A percentile compares a stretch with the other conserved stretches of the same genome.
Conservation (phyloP, 768 basidiomycete genomes). For the Lactarius hatsudake region DNA sequence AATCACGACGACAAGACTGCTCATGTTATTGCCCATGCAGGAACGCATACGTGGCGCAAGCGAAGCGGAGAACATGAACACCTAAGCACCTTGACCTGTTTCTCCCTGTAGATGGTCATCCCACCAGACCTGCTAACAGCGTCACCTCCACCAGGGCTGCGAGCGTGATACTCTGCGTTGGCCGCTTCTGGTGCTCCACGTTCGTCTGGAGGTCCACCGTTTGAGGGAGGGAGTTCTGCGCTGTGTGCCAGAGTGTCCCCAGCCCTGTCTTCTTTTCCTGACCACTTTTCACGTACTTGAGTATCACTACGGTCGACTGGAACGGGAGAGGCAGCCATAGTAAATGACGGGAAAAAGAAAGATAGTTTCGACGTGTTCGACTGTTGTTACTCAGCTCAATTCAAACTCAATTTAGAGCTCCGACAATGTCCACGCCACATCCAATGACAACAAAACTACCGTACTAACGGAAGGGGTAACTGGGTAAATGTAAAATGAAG, state of each 20-base stretch:
- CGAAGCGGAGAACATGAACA: conserved; percentile 42
- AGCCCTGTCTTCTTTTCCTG: conserved; percentile 25
- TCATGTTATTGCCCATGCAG: conserved; percentile 26
- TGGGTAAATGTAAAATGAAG: neutral
- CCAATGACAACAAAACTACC: conserved; percentile 1
- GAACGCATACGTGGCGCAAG: conserved; percentile 31
- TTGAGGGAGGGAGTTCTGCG: conserved; percentile 26
- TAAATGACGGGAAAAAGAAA: conserved; percentile 19
- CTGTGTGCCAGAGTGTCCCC: conserved; percentile 27
- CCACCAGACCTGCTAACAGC: conserved; percentile 23
- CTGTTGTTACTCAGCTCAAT: neutral
- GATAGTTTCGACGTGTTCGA: conserved; percentile 4
- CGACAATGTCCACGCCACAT: conserved; percentile 27
- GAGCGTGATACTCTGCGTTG: conserved; percentile 26
- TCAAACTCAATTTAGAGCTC: conserved; percentile 28
- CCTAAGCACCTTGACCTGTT: conserved; percentile 88
- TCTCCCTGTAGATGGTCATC: conserved; percentile 50
- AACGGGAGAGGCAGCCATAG: conserved; percentile 31
- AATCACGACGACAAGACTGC: conserved; percentile 30
- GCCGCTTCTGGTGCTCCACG: conserved; percentile 23
- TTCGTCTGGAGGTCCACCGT: conserved; percentile 28
- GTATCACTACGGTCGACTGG: conserved; percentile 25
- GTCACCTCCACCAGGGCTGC: conserved; percentile 26
- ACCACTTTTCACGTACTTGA: conserved; percentile 29
- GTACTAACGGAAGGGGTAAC: neutral